These are phyloP conservation scores for Claviceps paspali DNA, from an alignment of 2,329 filamentous ascomycete genomes.

Conservation along the genomic window DNA sequence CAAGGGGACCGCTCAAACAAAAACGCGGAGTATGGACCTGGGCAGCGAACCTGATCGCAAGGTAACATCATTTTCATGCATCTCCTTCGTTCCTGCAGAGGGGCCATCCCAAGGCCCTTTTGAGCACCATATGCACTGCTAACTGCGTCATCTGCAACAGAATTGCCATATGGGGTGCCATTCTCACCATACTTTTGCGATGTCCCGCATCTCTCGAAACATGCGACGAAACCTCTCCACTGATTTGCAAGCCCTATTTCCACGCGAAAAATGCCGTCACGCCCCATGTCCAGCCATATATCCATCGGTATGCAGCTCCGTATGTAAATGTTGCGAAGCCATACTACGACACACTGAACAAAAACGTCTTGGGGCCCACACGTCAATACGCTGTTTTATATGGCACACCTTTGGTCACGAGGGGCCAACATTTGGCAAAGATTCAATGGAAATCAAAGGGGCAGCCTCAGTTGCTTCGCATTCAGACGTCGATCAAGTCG, in stretches of 20 bases:
- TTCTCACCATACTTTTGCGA: slow-evolving; percentile 65
- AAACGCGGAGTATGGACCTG: slow-evolving; percentile 18
- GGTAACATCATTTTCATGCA: slow-evolving; percentile 25
- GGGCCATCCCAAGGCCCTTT: no score
- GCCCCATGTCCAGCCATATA: slow-evolving; percentile 74
- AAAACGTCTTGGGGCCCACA: slow-evolving; percentile 53
- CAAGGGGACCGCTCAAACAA: slow-evolving; percentile 11
- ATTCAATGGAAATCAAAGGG: slow-evolving; percentile 67
- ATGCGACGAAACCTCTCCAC: slow-evolving; percentile 54
- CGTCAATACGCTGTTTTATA: slow-evolving; percentile 54
- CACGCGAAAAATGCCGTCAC: slow-evolving; percentile 44
- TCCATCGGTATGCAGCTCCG: slow-evolving; percentile 66
- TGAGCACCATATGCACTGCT: neutral
- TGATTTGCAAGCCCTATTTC: slow-evolving; percentile 74
- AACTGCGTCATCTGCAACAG: slow-evolving; percentile 35
- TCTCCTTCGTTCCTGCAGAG: no score
- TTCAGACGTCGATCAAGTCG: slow-evolving; percentile 42
- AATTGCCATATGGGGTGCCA: slow-evolving; percentile 70
- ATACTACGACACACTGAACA: slow-evolving; percentile 51
- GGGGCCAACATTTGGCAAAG: slow-evolving; percentile 49
- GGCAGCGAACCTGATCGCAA: slow-evolving; percentile 34
- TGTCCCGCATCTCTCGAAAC: slow-evolving; percentile 59
- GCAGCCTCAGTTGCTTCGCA: slow-evolving; percentile 56
- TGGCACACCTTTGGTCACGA: slow-evolving; percentile 55
- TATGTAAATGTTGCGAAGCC: slow-evolving; percentile 66